Base-by-base conservation (phyloP, 106 monocot species). In the Allium cepa region DNA sequence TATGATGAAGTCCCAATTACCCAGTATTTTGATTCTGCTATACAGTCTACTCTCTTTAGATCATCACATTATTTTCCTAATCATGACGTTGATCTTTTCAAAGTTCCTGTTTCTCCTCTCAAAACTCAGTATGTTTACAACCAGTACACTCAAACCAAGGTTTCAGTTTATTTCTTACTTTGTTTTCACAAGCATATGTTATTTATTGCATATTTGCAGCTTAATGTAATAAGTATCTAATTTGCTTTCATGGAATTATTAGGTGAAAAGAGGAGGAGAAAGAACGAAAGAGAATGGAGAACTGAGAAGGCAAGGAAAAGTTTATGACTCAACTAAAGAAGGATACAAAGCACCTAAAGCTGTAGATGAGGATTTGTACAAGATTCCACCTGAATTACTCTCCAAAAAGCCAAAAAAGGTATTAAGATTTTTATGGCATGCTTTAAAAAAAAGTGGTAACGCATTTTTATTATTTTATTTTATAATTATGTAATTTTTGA, bases 321-420 rank as follows among this genome's bases (percentile, higher is more conserved):
- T 73, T 11, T 68, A 53, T 51, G 60, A 67, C 56, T 26, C 48
- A 10, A 46, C 51, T 2, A 59, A 0, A 14, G 0, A 69, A 11
- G 9, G 15, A 56, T 11, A 13, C 16, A 59, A 46, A 17, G 61
- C 27, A 10, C 51, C 73, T 17, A 81, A 73, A 53, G 73, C 81
- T 66, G 80, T 80, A 2, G 80, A 80, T 67, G 80, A 80, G 62
- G 80, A 80, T 60, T 57, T 80, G 62, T 80, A 80, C 67, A 80
- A 76, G 71, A 76, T 80, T 51, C 80, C 80, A 0, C 75, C 75
- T 5, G 80, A 80, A 56, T 56, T 80, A n/a, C 71, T 80, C 62
- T 72, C 58, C 62, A 65, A 71, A 50, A 76, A 80, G 67, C 61
- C 80, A 10, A 71, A 76, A 47, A 76, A 26, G 71, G 79, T 79